phyloP scores from a whole-genome alignment of 83 land plant genomes.

The Isoetes engelmannii region DNA sequence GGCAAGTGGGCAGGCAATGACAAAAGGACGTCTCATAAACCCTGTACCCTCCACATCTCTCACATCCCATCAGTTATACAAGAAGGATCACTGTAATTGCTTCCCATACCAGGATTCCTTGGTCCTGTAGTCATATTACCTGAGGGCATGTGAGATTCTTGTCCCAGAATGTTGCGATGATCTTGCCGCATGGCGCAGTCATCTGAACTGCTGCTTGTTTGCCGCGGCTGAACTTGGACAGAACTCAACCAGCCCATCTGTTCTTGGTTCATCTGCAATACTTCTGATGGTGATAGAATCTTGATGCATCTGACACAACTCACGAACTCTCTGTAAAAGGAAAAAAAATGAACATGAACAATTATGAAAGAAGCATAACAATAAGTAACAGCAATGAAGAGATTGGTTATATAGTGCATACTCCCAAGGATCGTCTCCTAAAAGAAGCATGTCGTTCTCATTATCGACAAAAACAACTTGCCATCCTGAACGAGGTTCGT shows the following conservation, averaged over 20 bases:
- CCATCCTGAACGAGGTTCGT: constrained; percentile 81
- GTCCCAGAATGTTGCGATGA: background rate
- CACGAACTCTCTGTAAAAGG: constrained; percentile 56
- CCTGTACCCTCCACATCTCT: background rate
- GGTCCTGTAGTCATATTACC: background rate
- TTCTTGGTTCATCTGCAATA: constrained; percentile 52
- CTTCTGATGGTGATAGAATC: constrained; percentile 63
- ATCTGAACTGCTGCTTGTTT: constrained; percentile 16
- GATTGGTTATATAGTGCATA: constrained; percentile 21
- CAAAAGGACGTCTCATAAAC: too few relatives aligned
- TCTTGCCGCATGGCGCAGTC: background rate
- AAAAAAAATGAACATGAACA: constrained; percentile 3
- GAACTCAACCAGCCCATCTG: constrained; percentile 10
- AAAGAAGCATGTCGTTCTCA: constrained; percentile 73
- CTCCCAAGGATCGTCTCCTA: constrained; percentile 84
- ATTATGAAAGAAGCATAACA: constrained; percentile 1
- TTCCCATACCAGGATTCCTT: background rate
- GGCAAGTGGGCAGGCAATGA: too few relatives aligned
- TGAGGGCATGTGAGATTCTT: background rate
- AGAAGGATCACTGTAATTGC: background rate
- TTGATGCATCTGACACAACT: constrained; percentile 61
- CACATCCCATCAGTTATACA: background rate
- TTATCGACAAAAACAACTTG: constrained; percentile 77
- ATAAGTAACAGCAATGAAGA: background rate
- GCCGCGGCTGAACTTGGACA: constrained; percentile 17